Base-by-base conservation (phyloP, 441 rosid genomes). In the Melastoma candidum region DNA sequence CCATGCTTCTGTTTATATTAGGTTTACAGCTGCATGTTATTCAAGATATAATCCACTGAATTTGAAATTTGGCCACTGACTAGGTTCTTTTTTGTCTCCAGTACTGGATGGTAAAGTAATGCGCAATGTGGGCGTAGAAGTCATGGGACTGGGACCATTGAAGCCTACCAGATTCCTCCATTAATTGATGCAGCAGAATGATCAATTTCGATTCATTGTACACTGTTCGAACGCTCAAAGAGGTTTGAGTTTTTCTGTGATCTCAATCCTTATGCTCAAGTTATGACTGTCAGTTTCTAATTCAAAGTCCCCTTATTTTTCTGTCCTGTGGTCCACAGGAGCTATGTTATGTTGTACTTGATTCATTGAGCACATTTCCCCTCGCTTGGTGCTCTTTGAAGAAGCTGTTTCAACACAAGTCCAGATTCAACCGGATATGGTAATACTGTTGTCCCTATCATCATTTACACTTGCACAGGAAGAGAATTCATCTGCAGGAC, bases 81-180 rank as follows among this genome's bases (percentile, higher is more conserved):
- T 54, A 61, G 60, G 39, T 51, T 25, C 54, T 66, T 62, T 66
- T 56, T 52, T 1, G 39, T 4, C 46, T 26, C 56, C 39, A 90
- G 98, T 90, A 80, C 71, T 90, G 57, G 58, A 87, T 59, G 98
- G 96, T 53, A 85, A 85, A 74, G 96, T 87, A 52, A 87, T 80
- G 95, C 87, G 75, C 45, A 75, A 81, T 64, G 82, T 87, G 58
- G 98, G 98, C 43, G 93, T 87, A 65, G 97, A 90, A 78, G 82
- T 74, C 45, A 72, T 71, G 3, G 86, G 96, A 47, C 47, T 82
- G 47, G 97, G 97, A 75, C 94, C 89, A 45, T 61, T 86, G 60
- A 90, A 84, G 63, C 83, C 86, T 51, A 86, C 97, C 9, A 89
- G 89, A 39, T 90, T 76, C 69, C 90, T 90, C 57, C 82, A 74